A percentile compares a stretch with the other conserved stretches of the same genome.
phyloP scores from a whole-genome alignment of 2,329 filamentous ascomycete genomes.

The Ophiostoma perfectum region DNA sequence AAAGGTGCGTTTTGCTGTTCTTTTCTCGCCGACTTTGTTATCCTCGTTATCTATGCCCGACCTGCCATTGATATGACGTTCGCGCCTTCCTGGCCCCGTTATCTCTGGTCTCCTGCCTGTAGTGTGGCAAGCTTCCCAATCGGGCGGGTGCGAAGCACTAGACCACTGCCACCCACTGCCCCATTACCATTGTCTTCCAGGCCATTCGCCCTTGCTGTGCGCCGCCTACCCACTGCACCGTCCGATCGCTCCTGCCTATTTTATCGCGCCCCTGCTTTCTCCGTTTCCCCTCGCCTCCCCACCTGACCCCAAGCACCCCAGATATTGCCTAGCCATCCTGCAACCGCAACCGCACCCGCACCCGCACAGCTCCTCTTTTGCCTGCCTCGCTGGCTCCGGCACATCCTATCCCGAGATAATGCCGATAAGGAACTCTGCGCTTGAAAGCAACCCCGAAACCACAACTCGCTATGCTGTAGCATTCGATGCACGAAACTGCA shows the following conservation, averaged over 20 bases:
- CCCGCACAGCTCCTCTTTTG: slow-evolving; percentile 3
- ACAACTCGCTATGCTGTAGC: slow-evolving; percentile 13
- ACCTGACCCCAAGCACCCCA: slow-evolving; percentile 20
- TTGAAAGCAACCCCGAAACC: slow-evolving; percentile 10
- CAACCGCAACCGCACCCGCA: neutral
- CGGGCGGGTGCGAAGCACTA: neutral
- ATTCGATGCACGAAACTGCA: neutral
- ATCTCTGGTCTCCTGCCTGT: neutral
- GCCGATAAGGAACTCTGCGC: slow-evolving; percentile 14
- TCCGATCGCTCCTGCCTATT: neutral
- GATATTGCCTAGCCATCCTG: neutral
- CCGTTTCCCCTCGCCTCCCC: slow-evolving; percentile 6
- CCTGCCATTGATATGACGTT: slow-evolving; percentile 11
- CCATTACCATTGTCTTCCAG: slow-evolving; percentile 23
- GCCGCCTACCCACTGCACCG: neutral
- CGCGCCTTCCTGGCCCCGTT: slow-evolving; percentile 13
- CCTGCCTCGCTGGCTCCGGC: neutral
- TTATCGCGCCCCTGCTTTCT: neutral
- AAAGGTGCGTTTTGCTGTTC: slow-evolving; percentile 58
- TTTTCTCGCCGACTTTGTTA: neutral
- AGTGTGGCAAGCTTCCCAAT: slow-evolving; percentile 9
- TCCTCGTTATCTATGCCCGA: neutral
- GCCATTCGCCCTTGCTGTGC: slow-evolving; percentile 23
- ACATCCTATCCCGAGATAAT: slow-evolving; percentile 22
- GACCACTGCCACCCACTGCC: neutral